These are phyloP conservation scores for Creolimax fragrantissima DNA, from an alignment of 78 protist genomes.

Conservation along the genomic window DNA sequence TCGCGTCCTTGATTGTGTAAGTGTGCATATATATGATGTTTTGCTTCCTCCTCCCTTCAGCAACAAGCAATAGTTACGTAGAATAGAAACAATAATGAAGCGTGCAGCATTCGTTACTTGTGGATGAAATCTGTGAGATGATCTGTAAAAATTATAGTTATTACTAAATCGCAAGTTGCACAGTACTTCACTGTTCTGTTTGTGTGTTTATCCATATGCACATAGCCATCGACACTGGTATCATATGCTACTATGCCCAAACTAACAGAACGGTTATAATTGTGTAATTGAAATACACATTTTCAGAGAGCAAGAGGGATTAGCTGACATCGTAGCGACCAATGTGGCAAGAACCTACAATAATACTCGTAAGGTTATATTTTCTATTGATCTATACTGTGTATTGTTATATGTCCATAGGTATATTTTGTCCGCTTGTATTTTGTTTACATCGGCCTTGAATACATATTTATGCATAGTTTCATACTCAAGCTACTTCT, in stretches of 20 bases:
- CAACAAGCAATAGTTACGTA: too few relatives aligned
- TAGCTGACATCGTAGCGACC: background rate
- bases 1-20: background rate
- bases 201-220: background rate
- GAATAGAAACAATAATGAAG: too few relatives aligned
- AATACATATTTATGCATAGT: background rate
- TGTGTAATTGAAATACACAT: background rate
- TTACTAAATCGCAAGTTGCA: background rate
- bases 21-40: background rate
- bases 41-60: background rate
- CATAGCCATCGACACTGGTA: background rate
- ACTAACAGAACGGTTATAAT: background rate
- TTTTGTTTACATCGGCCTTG: background rate
- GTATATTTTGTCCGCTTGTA: background rate
- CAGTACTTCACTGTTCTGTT: background rate
- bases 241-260: background rate
- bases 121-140: background rate
- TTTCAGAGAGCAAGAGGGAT: background rate
- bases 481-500: background rate
- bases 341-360: background rate
- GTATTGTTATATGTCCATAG: background rate
- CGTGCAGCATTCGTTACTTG: background rate
- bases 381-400: background rate
- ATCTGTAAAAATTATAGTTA: background rate
- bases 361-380: background rate